Percentiles rank a stretch among this genome's conserved stretches.
These are phyloP conservation scores for Dillenia suffruticosa DNA, from an alignment of 164 flowering plant genomes.

Conservation along the genomic window DNA sequence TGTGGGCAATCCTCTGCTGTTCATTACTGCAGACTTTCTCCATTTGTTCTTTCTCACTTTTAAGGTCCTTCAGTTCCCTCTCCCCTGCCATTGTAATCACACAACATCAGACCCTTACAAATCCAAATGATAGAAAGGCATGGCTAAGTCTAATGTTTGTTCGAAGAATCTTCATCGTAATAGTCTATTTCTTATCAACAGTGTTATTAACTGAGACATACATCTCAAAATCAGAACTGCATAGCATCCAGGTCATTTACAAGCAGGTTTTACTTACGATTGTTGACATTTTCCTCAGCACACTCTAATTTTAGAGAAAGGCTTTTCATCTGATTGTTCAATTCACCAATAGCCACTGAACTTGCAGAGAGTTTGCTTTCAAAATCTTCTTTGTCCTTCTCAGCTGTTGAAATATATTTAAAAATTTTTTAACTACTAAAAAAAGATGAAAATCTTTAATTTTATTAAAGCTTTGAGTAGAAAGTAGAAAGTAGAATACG, in stretches of 20 bases:
- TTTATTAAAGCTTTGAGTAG: not conserved
- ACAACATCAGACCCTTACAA: too few species aligned
- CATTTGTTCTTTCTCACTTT: constrained; percentile 44
- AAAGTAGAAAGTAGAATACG: not conserved
- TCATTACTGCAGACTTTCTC: constrained; percentile 48
- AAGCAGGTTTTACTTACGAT: constrained; percentile 35
- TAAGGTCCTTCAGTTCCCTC: constrained; percentile 53
- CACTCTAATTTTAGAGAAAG: constrained; percentile 51
- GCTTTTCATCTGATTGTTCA: constrained; percentile 54
- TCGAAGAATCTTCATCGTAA: too few species aligned
- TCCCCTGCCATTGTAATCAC: constrained; percentile 39
- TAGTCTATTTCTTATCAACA: too few species aligned
- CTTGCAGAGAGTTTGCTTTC: constrained; percentile 56
- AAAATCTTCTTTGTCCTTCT: constrained; percentile 67
- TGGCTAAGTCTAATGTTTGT: too few species aligned
- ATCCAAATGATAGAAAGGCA: too few species aligned
- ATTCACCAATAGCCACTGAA: constrained; percentile 49
- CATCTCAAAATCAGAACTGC: too few species aligned
- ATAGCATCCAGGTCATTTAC: too few species aligned
- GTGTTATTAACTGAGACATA: too few species aligned
- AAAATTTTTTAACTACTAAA: not conserved
- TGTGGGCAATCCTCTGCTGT: constrained; percentile 25
- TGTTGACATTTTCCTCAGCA: constrained; percentile 51
- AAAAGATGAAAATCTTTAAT: not conserved
- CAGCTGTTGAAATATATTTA: constrained; percentile 49